phyloP scores from a whole-genome alignment of 2,329 filamentous ascomycete species.

The Epichloe uncinata region DNA sequence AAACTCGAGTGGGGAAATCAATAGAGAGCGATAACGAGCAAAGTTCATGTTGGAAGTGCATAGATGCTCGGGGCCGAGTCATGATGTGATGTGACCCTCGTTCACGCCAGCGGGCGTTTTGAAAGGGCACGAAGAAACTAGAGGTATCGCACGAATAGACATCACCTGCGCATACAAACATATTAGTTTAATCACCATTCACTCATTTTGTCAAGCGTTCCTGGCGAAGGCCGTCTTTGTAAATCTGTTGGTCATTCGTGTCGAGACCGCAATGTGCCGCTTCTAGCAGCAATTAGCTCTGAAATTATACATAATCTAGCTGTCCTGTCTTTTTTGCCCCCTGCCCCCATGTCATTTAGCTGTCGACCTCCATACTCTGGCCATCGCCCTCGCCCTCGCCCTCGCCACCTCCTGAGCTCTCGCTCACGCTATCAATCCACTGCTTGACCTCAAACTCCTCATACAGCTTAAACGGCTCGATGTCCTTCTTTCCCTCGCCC shows the following conservation, averaged over 20 bases:
- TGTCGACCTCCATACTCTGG: slow-evolving; percentile 22
- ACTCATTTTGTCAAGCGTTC: background rate
- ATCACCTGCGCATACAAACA: too few species aligned
- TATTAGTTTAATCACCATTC: background rate
- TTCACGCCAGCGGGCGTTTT: background rate
- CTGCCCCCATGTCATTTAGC: slow-evolving; percentile 11
- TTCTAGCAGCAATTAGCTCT: slow-evolving; percentile 10
- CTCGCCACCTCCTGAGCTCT: slow-evolving; percentile 30
- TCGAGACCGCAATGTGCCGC: background rate
- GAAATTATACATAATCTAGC: slow-evolving; percentile 25
- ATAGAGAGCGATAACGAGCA: slow-evolving; percentile 19
- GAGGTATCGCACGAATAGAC: background rate
- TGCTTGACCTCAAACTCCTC: slow-evolving; percentile 78
- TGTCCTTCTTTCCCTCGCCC: slow-evolving; percentile 34
- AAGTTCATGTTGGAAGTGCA: background rate
- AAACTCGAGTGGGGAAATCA: slow-evolving; percentile 70
- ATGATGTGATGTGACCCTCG: background rate
- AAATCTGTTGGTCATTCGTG: background rate
- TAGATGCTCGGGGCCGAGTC: background rate
- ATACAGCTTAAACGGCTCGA: slow-evolving; percentile 79
- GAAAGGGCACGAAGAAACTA: background rate
- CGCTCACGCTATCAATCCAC: slow-evolving; percentile 66
- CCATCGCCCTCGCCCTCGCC: slow-evolving; percentile 16
- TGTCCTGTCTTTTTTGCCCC: background rate
- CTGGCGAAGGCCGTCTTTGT: background rate